A percentile compares a stretch with the other conserved stretches of the same genome.
Conservation (phyloP, 2,329 filamentous ascomycete genomes). For the Fusarium incarnatum region DNA sequence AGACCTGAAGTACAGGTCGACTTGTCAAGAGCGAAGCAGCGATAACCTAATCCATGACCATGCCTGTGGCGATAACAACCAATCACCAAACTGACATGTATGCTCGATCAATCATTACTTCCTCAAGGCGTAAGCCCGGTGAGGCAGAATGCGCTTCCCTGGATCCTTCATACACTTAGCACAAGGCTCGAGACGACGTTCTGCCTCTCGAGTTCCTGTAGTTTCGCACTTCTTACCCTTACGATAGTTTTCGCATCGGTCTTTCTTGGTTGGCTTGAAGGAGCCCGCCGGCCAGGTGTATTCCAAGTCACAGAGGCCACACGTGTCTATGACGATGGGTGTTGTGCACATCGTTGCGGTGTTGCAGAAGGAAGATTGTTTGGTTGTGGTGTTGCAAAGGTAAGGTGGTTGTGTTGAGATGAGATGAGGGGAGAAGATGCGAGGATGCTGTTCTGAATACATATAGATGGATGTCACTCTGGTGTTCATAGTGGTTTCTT, state of each 20-base stretch:
- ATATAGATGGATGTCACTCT: neutral
- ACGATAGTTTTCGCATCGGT: neutral
- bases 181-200: too few species aligned
- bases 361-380: neutral
- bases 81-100: fast-evolving
- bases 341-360: neutral
- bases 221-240: neutral
- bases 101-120: neutral
- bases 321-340: neutral
- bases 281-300: neutral
- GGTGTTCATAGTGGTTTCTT: neutral
- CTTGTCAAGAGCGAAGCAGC: too few species aligned
- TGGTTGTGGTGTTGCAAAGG: neutral
- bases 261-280: neutral
- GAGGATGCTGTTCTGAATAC: neutral
- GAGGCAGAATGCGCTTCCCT: neutral
- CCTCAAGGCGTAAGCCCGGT: neutral
- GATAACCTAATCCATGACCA: too few species aligned
- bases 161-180: neutral
- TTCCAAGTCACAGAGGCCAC: too few species aligned
- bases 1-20: too few species aligned
- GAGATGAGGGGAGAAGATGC: fast-evolving
- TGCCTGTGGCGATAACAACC: fast-evolving
- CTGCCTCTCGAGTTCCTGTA: neutral
- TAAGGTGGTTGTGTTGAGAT: neutral